Conservation (phyloP, 257 asterid species). For the Nicotiana otophora region DNA sequence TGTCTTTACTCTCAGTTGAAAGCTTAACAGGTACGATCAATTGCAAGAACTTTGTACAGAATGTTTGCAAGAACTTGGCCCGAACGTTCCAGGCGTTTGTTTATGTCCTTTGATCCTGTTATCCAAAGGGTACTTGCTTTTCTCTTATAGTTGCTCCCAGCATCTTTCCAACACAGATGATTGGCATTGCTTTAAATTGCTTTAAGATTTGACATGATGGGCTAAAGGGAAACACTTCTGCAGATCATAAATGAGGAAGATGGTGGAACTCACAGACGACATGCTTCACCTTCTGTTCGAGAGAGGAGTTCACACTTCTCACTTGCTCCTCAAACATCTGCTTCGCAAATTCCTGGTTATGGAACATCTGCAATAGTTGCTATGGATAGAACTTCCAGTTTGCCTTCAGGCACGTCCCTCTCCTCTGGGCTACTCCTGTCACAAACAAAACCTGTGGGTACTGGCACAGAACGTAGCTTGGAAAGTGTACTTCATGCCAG, state of each 20-base stretch:
- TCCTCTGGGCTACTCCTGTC: slow-evolving; percentile 71
- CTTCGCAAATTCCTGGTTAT: slow-evolving; percentile 76
- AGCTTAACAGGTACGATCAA: slow-evolving; percentile 76
- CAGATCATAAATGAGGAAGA: slow-evolving; percentile 93
- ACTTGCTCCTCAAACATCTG: slow-evolving; percentile 54
- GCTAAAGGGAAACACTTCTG: slow-evolving; percentile 18
- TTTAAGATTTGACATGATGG: slow-evolving; percentile 12
- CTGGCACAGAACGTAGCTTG: slow-evolving; percentile 81
- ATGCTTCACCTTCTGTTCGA: slow-evolving; percentile 93
- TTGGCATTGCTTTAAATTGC: not conserved
- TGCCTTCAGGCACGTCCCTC: slow-evolving; percentile 58
- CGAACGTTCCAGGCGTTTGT: slow-evolving; percentile 91
- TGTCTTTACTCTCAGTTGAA: slow-evolving; percentile 1
- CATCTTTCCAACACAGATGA: not conserved
- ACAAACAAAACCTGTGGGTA: slow-evolving; percentile 61
- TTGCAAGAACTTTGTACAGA: slow-evolving; percentile 90
- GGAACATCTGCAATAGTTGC: slow-evolving; percentile 98
- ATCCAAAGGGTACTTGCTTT: slow-evolving; percentile 76
- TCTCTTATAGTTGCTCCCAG: slow-evolving; percentile 2
- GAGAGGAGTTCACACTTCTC: slow-evolving; percentile 71
- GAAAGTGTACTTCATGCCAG: slow-evolving; percentile 96
- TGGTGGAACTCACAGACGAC: slow-evolving; percentile 94
- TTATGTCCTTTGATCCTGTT: slow-evolving; percentile 79
- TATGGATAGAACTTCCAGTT: slow-evolving; percentile 81
- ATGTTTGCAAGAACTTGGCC: slow-evolving; percentile 99